Evolutionary conservation across 805 yeast genomes (phyloP).

Genomic region (Alloascoidea africana): DNA sequence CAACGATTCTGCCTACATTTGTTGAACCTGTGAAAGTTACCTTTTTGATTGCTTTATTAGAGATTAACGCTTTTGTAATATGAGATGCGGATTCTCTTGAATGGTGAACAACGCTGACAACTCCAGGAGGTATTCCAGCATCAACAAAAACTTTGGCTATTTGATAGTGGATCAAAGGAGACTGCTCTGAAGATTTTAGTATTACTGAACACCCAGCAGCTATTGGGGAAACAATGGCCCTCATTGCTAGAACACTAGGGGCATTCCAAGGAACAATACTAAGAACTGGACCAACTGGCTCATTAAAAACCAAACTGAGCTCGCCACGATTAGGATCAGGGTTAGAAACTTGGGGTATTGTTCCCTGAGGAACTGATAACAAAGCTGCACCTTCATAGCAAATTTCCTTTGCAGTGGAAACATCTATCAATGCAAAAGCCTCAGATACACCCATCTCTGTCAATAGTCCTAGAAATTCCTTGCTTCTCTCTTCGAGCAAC

Average conservation of each 20-base stretch:
- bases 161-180: constrained; percentile 63
- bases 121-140: constrained; percentile 76
- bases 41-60: constrained; percentile 61
- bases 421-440: constrained; percentile 50
- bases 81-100: constrained; percentile 22
- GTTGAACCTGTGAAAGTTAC: constrained; percentile 84
- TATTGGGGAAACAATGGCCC: constrained; percentile 75
- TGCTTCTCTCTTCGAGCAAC: constrained; percentile 4
- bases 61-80: constrained; percentile 55
- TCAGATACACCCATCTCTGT: constrained; percentile 27
- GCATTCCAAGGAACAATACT: constrained; percentile 84
- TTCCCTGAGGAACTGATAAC: constrained; percentile 64
- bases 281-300: constrained; percentile 80
- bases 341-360: constrained; percentile 39
- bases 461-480: constrained; percentile 17
- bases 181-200: constrained; percentile 66
- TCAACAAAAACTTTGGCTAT: constrained; percentile 48
- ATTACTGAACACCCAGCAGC: constrained; percentile 76
- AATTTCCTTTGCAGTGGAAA: constrained; percentile 58
- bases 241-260: constrained; percentile 69
- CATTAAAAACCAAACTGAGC: constrained; percentile 53
- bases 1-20: constrained; percentile 58
- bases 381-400: constrained; percentile 60
- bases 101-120: constrained; percentile 41
- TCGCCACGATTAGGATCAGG: constrained; percentile 48